These are phyloP conservation scores for Aureobasidium subglaciale DNA, from an alignment of 2,329 filamentous ascomycete genomes.

Conservation along the genomic window DNA sequence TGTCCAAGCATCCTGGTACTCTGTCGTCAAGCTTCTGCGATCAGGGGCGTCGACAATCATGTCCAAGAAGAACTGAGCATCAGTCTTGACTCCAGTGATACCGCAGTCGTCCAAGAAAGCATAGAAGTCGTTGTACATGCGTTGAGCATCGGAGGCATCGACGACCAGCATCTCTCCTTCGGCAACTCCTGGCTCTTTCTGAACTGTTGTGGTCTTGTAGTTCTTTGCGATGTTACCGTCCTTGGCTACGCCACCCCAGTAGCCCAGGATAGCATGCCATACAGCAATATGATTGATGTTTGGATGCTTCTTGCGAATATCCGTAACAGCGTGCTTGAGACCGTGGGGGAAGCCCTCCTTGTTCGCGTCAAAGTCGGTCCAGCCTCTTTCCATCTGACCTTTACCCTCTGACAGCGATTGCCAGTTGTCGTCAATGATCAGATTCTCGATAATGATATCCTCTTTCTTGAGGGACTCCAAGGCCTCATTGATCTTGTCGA, in stretches of 20 bases:
- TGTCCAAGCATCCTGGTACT: slow-evolving; percentile 83
- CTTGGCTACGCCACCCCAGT: slow-evolving; percentile 84
- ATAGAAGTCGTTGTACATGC: slow-evolving; percentile 90
- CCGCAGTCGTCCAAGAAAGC: slow-evolving; percentile 65
- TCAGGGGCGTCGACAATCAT: slow-evolving; percentile 60
- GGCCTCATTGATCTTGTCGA: slow-evolving; percentile 69
- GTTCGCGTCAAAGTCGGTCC: slow-evolving; percentile 83
- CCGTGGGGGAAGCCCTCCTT: slow-evolving; percentile 71
- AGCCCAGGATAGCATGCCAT: slow-evolving; percentile 84
- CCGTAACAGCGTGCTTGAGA: slow-evolving; percentile 61
- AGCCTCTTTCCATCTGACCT: slow-evolving; percentile 49
- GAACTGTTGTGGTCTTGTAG: slow-evolving; percentile 65
- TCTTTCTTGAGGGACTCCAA: slow-evolving; percentile 63
- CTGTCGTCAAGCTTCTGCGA: slow-evolving; percentile 62
- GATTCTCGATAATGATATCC: slow-evolving; percentile 68
- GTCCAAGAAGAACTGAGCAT: slow-evolving; percentile 86
- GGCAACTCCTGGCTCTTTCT: slow-evolving; percentile 49
- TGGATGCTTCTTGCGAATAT: slow-evolving; percentile 60
- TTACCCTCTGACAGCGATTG: slow-evolving; percentile 61
- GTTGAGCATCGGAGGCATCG: slow-evolving; percentile 62
- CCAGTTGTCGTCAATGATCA: slow-evolving; percentile 98
- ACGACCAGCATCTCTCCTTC: slow-evolving; percentile 66
- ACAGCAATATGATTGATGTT: slow-evolving; percentile 79
- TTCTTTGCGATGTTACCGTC: slow-evolving; percentile 64
- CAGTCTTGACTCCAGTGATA: slow-evolving; percentile 84